Conservation (phyloP, 306 rosid genomes). For the Clitoria ternatea region DNA sequence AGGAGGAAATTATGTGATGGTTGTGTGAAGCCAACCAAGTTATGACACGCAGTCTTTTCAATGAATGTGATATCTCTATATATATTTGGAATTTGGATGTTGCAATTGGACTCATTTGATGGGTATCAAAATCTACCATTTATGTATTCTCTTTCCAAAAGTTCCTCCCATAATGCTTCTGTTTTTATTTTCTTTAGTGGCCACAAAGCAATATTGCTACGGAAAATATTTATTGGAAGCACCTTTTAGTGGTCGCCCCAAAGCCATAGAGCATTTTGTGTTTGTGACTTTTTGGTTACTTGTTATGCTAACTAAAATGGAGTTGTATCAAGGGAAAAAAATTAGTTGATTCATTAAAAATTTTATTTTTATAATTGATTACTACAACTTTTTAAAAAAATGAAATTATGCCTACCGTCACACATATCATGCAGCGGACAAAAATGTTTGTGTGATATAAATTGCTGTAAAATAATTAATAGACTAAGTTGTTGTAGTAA, state of each 20-base stretch:
- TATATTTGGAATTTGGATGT: slow-evolving; percentile 26
- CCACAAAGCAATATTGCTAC: neutral
- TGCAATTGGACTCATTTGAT: slow-evolving; percentile 12
- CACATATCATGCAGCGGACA: neutral
- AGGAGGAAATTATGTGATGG: neutral
- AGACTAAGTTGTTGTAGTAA: neutral
- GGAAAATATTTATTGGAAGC: neutral
- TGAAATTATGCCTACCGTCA: neutral
- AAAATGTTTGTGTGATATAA: neutral
- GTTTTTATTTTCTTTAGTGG: neutral
- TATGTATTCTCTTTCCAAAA: neutral
- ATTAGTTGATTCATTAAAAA: no score
- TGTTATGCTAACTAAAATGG: no score
- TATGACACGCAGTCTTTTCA: slow-evolving; percentile 1
- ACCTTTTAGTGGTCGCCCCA: neutral
- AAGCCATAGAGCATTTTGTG: no score
- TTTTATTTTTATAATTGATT: no score
- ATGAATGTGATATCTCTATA: neutral
- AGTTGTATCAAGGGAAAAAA: no score
- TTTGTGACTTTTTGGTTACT: neutral
- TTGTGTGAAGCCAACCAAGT: neutral
- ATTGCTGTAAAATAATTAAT: neutral
- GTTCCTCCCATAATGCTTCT: neutral
- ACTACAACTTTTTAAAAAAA: neutral
- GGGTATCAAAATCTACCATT: neutral